These are phyloP conservation scores for Paradendryphiella salina DNA, from an alignment of 2,329 filamentous ascomycete species.

Conservation along the genomic window DNA sequence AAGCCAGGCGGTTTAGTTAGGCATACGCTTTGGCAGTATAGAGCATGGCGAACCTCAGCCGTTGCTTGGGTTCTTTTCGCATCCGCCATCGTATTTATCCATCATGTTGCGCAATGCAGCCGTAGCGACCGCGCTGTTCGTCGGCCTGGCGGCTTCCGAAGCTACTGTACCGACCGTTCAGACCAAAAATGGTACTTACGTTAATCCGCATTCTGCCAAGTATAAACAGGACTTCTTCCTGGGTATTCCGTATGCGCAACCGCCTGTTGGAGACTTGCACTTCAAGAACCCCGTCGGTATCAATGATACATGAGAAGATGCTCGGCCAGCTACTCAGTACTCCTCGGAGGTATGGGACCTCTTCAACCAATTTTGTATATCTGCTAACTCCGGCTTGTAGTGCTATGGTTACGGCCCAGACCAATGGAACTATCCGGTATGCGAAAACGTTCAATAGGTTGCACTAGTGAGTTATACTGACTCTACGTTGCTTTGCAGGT, in stretches of 20 bases:
- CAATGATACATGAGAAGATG: conserved; percentile 47
- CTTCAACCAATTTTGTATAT: not conserved
- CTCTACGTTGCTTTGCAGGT: conserved; percentile 29
- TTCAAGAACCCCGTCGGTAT: conserved; percentile 55
- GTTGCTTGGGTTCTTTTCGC: not conserved
- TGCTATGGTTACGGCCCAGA: conserved; percentile 44
- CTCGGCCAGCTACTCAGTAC: conserved; percentile 46
- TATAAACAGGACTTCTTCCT: conserved; percentile 54
- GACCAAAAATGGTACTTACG: conserved; percentile 51
- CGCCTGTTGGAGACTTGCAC: conserved; percentile 51
- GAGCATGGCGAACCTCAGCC: conserved; percentile 7
- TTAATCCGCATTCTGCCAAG: conserved; percentile 44
- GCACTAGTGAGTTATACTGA: not conserved
- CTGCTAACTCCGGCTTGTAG: conserved; percentile 28
- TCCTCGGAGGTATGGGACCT: conserved; percentile 19
- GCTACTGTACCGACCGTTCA: conserved; percentile 37
- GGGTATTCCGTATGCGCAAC: conserved; percentile 54
- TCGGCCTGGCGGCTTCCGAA: conserved; percentile 17
- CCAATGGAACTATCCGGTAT: conserved; percentile 49
- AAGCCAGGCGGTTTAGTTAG: not conserved
- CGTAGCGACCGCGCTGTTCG: conserved; percentile 17
- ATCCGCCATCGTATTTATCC: not conserved
- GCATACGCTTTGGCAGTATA: conserved; percentile 5
- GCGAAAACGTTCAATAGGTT: not conserved
- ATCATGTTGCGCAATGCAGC: conserved; percentile 22